Percentiles rank a stretch among this genome's conserved stretches.
Conservation (phyloP, 495 filamentous ascomycete genomes). For the Aspergillus leporis region DNA sequence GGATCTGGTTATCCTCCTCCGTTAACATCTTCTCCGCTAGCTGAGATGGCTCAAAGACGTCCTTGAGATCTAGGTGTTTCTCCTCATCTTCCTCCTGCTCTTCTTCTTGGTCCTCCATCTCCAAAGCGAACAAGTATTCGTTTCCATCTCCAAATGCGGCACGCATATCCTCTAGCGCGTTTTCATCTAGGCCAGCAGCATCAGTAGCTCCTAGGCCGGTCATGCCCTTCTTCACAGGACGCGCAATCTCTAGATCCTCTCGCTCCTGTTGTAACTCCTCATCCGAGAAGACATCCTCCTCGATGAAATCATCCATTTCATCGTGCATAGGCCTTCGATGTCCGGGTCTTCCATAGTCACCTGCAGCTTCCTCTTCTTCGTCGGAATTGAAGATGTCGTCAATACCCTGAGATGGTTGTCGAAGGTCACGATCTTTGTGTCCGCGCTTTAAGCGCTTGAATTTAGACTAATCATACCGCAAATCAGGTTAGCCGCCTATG, state of each 20-base stretch:
- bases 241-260: constrained; percentile 84
- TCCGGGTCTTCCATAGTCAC: constrained; percentile 57
- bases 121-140: constrained; percentile 92
- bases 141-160: constrained; percentile 92
- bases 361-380: constrained; percentile 72
- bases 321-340: constrained; percentile 61
- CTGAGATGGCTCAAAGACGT: constrained; percentile 96
- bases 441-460: constrained; percentile 96
- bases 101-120: constrained; percentile 69
- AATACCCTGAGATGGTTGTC: constrained; percentile 65
- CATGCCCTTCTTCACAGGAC: constrained; percentile 64
- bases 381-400: constrained; percentile 89
- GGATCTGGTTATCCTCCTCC: constrained; percentile 90
- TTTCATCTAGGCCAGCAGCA: constrained; percentile 80
- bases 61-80: constrained; percentile 85
- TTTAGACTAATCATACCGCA: constrained; percentile 59
- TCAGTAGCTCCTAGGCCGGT: constrained; percentile 59
- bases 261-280: constrained; percentile 74
- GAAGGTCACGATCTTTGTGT: constrained; percentile 68
- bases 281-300: constrained; percentile 90
- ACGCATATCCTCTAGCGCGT: constrained; percentile 90
- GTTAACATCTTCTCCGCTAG: constrained; percentile 91
- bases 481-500: constrained; percentile 1
- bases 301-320: constrained; percentile 97
- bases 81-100: constrained; percentile 70